Conservation (phyloP, 192 early-diverging fungal species). For the Coemansia sp. region DNA sequence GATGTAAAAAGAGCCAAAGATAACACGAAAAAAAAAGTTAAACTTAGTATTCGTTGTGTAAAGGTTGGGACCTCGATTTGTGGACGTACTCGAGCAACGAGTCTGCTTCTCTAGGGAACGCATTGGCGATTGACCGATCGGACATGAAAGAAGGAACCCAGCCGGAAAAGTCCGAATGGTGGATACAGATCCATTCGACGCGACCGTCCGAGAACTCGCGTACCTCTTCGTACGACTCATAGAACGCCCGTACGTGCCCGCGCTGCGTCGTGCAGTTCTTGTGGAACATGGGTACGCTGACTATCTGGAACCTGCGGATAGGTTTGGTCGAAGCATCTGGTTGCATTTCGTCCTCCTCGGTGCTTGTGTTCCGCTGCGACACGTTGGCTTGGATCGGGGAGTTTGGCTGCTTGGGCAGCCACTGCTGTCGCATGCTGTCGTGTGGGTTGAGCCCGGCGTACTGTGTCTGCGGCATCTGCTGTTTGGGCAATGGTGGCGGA, state of each 20-base stretch:
- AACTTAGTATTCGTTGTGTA: too few species aligned
- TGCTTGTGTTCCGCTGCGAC: neutral
- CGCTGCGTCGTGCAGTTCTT: constrained; percentile 20
- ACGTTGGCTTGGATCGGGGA: neutral
- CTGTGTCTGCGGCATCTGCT: constrained; percentile 2
- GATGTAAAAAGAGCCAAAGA: too few species aligned
- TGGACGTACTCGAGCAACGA: constrained; percentile 29
- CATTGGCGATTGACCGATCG: constrained; percentile 33
- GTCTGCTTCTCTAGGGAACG: constrained; percentile 43
- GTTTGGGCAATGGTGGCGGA: neutral
- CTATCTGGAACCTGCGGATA: constrained; percentile 36
- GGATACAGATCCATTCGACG: constrained; percentile 42
- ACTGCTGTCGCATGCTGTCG: constrained; percentile 6
- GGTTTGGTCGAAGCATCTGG: neutral
- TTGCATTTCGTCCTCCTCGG: neutral
- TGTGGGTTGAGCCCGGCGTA: constrained; percentile 15
- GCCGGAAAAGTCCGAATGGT: constrained; percentile 47
- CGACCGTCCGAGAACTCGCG: constrained; percentile 34
- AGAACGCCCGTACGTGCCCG: constrained; percentile 39
- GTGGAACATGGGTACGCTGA: constrained; percentile 32
- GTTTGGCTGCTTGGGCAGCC: too few species aligned
- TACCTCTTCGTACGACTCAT: constrained; percentile 47
- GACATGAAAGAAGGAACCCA: constrained; percentile 47
- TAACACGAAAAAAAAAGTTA: neutral
- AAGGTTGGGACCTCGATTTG: too few species aligned